phyloP scores from a whole-genome alignment of 257 asterid genomes.

The Verbena officinalis region DNA sequence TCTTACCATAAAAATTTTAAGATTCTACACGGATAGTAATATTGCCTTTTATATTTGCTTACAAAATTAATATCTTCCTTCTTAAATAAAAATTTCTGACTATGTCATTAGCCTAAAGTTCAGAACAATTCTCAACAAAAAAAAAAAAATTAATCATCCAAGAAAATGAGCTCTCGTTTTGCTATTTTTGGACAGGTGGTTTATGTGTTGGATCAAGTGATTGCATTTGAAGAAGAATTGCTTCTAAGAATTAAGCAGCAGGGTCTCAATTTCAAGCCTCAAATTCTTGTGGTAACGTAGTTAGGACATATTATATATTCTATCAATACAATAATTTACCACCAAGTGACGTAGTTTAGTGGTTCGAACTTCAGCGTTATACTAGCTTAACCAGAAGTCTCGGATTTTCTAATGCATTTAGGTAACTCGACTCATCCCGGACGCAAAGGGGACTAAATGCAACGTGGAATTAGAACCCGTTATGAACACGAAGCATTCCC shows the following conservation, averaged over 20 bases:
- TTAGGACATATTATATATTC: no score
- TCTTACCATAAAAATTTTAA: no score
- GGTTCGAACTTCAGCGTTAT: no score
- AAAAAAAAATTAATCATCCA: no score
- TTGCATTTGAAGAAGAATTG: constrained; percentile 85
- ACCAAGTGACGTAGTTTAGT: no score
- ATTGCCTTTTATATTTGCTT: no score
- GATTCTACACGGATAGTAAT: no score
- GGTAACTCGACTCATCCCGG: constrained; percentile 90
- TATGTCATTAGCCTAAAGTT: not conserved
- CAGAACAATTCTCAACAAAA: not conserved
- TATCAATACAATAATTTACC: no score
- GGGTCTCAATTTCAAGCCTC: constrained; percentile 85
- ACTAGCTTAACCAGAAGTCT: no score
- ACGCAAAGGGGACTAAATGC: constrained; percentile 90
- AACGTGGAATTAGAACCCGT: constrained; percentile 76
- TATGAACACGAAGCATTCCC: constrained; percentile 76
- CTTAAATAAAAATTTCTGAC: not conserved
- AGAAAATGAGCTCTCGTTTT: not conserved
- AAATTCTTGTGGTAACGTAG: constrained; percentile 90
- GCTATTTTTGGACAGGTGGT: constrained; percentile 55
- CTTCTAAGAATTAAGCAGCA: constrained; percentile 80
- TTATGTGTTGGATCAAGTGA: constrained; percentile 95
- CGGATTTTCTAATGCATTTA: constrained; percentile 33
- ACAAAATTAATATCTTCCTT: no score